A percentile compares a stretch with the other conserved stretches of the same genome.
Conservation (phyloP, 768 basidiomycete genomes). For the Serendipita sp. region DNA sequence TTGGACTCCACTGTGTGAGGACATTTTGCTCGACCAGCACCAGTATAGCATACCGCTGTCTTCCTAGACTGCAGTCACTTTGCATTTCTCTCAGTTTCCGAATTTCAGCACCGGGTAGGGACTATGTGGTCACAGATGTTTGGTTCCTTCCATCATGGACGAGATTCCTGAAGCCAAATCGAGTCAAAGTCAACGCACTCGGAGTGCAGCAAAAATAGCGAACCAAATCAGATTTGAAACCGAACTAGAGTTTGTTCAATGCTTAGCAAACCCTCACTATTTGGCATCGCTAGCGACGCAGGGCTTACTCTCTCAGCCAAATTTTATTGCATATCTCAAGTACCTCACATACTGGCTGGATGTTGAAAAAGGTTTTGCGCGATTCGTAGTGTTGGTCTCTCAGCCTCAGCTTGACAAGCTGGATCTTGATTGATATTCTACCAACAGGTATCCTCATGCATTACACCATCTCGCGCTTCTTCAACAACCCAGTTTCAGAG, state of each 20-base stretch:
- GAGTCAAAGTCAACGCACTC: not conserved
- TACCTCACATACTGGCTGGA: slow-evolving; percentile 76
- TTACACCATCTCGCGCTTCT: slow-evolving; percentile 73
- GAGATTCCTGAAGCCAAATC: too few species aligned
- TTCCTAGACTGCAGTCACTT: too few species aligned
- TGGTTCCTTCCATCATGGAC: too few species aligned
- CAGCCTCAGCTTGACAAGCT: too few species aligned
- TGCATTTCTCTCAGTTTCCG: too few species aligned
- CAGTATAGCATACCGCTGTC: too few species aligned
- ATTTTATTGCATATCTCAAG: slow-evolving; percentile 73
- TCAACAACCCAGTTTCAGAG: slow-evolving; percentile 60
- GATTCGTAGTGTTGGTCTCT: slow-evolving; percentile 71
- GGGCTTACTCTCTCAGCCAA: slow-evolving; percentile 68
- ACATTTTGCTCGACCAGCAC: too few species aligned
- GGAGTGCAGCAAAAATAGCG: slow-evolving; percentile 15
- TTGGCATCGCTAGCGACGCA: slow-evolving; percentile 78
- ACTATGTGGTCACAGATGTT: too few species aligned
- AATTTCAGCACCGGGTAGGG: too few species aligned
- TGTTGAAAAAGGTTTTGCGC: slow-evolving; percentile 68
- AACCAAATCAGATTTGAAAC: slow-evolving; percentile 72
- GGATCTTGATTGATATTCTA: not conserved
- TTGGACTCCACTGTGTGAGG: too few species aligned
- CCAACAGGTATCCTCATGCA: slow-evolving; percentile 65
- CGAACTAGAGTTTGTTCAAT: slow-evolving; percentile 85
- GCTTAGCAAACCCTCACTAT: slow-evolving; percentile 87